Conservation (phyloP, 805 yeast genomes). For the Ogataea corticis region DNA sequence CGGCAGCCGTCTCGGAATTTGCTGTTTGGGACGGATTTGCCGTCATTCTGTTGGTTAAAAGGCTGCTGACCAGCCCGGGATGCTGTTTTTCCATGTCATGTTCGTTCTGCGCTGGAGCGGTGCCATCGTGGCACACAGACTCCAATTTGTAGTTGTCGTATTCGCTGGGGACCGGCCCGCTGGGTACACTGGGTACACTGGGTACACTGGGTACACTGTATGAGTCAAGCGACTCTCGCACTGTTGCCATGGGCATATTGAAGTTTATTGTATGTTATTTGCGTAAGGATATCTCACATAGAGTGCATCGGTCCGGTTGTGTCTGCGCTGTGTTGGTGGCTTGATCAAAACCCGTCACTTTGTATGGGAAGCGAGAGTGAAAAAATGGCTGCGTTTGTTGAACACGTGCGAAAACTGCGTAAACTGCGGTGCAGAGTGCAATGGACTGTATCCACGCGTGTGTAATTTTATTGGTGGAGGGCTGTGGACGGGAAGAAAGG, state of each 20-base stretch:
- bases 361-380: too few species aligned
- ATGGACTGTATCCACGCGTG: not conserved
- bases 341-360: not conserved
- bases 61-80: too few species aligned
- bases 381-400: too few species aligned
- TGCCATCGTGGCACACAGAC: not conserved
- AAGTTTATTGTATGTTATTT: not conserved
- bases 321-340: not conserved
- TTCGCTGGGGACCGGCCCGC: not conserved
- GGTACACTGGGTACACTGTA: slow-evolving; percentile 3
- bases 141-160: not conserved
- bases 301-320: not conserved
- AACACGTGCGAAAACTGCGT: too few species aligned
- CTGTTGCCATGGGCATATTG: not conserved
- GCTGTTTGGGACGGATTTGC: not conserved
- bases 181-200: not conserved
- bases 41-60: not conserved
- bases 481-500: too few species aligned
- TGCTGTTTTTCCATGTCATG: not conserved
- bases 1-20: not conserved
- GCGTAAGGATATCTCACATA: not conserved
- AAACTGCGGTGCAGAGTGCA: not conserved
- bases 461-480: not conserved
- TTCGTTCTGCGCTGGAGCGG: not conserved
- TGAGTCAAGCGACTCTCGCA: slow-evolving; percentile 5